A percentile compares a stretch with the other conserved stretches of the same genome.
These are phyloP conservation scores for Incumbomyces delicatus DNA, from an alignment of 2,329 filamentous ascomycete genomes.

Conservation along the genomic window DNA sequence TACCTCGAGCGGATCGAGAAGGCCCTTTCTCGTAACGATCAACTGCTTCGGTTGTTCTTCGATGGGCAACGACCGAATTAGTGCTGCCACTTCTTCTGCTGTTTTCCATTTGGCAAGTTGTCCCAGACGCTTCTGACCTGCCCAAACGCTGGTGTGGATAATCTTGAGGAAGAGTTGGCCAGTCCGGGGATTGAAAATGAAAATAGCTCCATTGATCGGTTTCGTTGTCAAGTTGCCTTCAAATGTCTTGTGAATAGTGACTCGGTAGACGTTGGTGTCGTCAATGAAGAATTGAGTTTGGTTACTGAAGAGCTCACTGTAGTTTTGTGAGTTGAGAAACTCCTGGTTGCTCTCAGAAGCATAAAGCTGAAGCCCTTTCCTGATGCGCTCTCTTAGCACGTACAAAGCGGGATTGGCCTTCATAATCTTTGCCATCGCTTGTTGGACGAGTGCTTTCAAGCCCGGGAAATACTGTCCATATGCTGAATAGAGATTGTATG, in stretches of 20 bases:
- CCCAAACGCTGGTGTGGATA: conserved; percentile 98
- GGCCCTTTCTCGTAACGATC: conserved; percentile 94
- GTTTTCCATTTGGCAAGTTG: conserved; percentile 99
- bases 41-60: conserved; percentile 99
- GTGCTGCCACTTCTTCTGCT: conserved; percentile 94
- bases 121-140: conserved; percentile 95
- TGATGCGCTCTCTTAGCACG: conserved; percentile 91
- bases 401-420: conserved; percentile 97
- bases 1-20: conserved; percentile 92
- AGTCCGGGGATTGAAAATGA: conserved; percentile 99
- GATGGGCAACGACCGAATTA: conserved; percentile 88
- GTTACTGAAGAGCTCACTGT: conserved; percentile 97
- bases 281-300: conserved; percentile 98
- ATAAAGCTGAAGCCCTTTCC: conserved; percentile 95
- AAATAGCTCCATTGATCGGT: conserved; percentile 98
- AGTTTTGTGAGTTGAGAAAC: conserved; percentile 98
- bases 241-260: conserved; percentile 99
- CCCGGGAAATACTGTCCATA: conserved; percentile 99
- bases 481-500: conserved; percentile 96
- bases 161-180: conserved; percentile 98
- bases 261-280: conserved; percentile 97
- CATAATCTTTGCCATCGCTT: conserved; percentile 99
- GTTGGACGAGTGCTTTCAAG: conserved; percentile 86
- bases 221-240: conserved; percentile 98
- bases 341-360: conserved; percentile 98